Conservation (phyloP, 108 stramenopile species). For the Craspedostauros australis region DNA sequence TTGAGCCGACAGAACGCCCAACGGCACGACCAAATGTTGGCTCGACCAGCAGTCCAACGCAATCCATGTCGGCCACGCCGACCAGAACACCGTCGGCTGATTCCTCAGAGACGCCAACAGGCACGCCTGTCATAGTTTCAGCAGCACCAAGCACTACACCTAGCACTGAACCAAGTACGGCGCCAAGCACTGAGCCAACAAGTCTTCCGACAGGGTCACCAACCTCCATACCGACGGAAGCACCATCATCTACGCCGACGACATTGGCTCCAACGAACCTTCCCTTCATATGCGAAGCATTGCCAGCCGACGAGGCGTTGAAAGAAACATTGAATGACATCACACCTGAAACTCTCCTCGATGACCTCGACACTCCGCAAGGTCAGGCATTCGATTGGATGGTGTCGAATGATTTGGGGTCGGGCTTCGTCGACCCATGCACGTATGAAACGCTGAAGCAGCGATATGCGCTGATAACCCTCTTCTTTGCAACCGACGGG, state of each 20-base stretch:
- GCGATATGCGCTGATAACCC: slow-evolving; percentile 16
- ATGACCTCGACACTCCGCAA: slow-evolving; percentile 20
- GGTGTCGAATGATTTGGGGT: slow-evolving; percentile 3
- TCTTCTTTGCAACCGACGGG: slow-evolving; percentile 25
- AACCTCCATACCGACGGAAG: not conserved
- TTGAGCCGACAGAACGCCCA: no score
- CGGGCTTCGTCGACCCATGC: slow-evolving; percentile 15
- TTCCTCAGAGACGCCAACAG: no score
- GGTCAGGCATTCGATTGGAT: slow-evolving; percentile 22
- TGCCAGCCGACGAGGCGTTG: slow-evolving; percentile 1
- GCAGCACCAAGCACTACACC: no score
- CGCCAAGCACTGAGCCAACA: not conserved
- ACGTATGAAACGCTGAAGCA: slow-evolving; percentile 21
- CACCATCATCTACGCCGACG: not conserved
- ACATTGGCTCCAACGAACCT: not conserved
- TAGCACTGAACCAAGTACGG: no score
- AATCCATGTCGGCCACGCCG: no score
- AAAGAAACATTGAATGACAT: not conserved
- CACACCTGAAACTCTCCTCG: slow-evolving; percentile 3
- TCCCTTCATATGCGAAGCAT: not conserved
- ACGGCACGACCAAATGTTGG: no score
- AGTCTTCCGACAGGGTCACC: not conserved
- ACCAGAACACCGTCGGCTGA: no score
- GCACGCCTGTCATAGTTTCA: no score
- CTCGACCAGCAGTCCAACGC: no score